Evolutionary conservation across 139 green algal species (phyloP).

Genomic region (Coelastrella sp.): DNA sequence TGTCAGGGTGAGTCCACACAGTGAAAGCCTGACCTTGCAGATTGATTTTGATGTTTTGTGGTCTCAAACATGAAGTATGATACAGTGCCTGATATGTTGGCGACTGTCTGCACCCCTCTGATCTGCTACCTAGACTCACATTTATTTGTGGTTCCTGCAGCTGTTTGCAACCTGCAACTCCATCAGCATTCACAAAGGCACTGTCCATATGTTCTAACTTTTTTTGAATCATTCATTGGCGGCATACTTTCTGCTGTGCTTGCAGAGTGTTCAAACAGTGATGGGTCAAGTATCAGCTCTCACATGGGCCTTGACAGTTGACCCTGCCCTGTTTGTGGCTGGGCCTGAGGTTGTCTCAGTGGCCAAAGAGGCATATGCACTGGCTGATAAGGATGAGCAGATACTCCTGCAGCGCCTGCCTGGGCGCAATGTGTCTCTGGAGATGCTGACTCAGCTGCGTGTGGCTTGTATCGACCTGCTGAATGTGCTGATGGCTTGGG

Average conservation of each 20-base stretch:
- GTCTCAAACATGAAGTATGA: too few relatives aligned
- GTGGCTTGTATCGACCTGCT: conserved; percentile 87
- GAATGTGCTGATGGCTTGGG: conserved; percentile 75
- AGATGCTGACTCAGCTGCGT: conserved; percentile 71
- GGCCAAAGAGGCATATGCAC: conserved; percentile 57
- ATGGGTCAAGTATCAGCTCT: conserved; percentile 59
- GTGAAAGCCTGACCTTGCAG: too few relatives aligned
- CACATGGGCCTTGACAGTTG: conserved; percentile 35
- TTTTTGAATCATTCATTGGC: too few relatives aligned
- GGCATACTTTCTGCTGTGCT: too few relatives aligned
- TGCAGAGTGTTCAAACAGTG: conserved; percentile 54
- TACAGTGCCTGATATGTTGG: not conserved
- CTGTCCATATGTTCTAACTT: too few relatives aligned
- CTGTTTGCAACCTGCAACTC: too few relatives aligned
- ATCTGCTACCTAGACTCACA: too few relatives aligned
- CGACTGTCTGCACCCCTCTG: too few relatives aligned
- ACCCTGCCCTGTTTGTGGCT: conserved; percentile 27
- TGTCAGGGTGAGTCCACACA: conserved; percentile 58
- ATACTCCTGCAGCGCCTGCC: conserved; percentile 45
- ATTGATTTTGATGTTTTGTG: too few relatives aligned
- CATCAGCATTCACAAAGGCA: too few relatives aligned
- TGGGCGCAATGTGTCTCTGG: conserved; percentile 52
- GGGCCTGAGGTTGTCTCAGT: conserved; percentile 19
- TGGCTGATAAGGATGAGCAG: conserved; percentile 61
- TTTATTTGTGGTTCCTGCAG: too few relatives aligned